Evolutionary conservation across 2,329 filamentous ascomycete species (phyloP).

Genomic region (Monosporascus sp.): DNA sequence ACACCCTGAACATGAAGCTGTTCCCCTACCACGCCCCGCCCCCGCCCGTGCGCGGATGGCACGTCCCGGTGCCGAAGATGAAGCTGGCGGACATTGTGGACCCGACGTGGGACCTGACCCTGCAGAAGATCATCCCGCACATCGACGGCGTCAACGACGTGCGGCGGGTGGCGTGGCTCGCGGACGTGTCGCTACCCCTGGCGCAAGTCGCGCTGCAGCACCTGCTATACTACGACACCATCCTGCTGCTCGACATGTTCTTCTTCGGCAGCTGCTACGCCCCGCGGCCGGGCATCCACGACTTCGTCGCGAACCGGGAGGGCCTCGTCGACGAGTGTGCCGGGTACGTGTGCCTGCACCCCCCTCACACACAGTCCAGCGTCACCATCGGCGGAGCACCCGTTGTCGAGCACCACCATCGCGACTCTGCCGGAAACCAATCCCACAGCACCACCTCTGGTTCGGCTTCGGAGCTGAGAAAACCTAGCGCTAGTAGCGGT

Average conservation of each 20-base stretch:
- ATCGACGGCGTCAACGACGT: conserved; percentile 92
- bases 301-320: conserved; percentile 70
- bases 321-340: conserved; percentile 82
- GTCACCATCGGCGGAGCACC: neutral
- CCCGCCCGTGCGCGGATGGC: conserved; percentile 74
- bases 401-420: neutral
- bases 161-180: conserved; percentile 75
- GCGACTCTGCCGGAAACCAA: too few relatives aligned
- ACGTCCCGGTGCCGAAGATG: conserved; percentile 76
- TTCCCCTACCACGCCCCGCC: conserved; percentile 79
- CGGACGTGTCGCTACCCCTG: conserved; percentile 81
- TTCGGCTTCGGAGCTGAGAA: conserved; percentile 3
- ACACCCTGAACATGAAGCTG: conserved; percentile 93
- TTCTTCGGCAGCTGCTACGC: conserved; percentile 92
- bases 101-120: conserved; percentile 68
- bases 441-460: too few relatives aligned
- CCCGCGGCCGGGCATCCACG: conserved; percentile 67
- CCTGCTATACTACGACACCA: conserved; percentile 86
- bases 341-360: conserved; percentile 63
- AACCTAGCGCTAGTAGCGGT: neutral
- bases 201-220: conserved; percentile 83
- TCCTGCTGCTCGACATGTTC: conserved; percentile 89
- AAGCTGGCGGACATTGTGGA: conserved; percentile 59
- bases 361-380: conserved; percentile 3
- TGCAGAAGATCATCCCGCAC: conserved; percentile 73